Evolutionary conservation across 108 stramenopile species (phyloP).

Genomic region (Cyclotella choctawhatcheeana): DNA sequence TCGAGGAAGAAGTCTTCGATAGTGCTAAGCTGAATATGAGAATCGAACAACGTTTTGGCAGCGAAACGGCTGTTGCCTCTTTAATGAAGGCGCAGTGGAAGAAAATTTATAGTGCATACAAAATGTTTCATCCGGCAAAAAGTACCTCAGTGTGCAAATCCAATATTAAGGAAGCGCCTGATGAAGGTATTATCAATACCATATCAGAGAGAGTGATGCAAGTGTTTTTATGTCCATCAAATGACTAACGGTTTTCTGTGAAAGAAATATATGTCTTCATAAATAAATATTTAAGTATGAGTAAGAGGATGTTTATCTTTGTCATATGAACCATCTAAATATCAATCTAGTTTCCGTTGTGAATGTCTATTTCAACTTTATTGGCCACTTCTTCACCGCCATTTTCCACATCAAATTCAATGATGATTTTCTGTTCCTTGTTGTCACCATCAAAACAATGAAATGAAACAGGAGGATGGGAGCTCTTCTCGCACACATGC

Average conservation of each 20-base stretch:
- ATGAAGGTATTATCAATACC: neutral
- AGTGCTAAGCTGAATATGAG: neutral
- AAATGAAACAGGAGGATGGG: slow-evolving; percentile 14
- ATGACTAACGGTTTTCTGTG: no score
- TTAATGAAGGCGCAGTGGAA: slow-evolving; percentile 5
- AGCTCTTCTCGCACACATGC: slow-evolving; percentile 17
- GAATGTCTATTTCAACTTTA: neutral
- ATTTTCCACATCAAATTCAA: neutral
- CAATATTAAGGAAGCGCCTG: neutral
- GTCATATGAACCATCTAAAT: neutral
- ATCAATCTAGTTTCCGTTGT: neutral
- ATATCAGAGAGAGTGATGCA: neutral
- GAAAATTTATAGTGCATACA: neutral
- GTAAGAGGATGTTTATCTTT: no score
- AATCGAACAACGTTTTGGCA: neutral
- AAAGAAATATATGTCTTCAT: no score
- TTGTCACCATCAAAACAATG: neutral
- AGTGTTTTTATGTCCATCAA: neutral
- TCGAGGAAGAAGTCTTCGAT: slow-evolving; percentile 1
- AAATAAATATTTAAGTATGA: no score
- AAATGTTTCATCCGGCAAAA: neutral
- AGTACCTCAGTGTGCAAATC: neutral
- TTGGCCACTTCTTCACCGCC: neutral
- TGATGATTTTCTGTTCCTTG: neutral
- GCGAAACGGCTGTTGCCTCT: neutral